Conservation (phyloP, 805 yeast species). For the Pichia cephalocereana region DNA sequence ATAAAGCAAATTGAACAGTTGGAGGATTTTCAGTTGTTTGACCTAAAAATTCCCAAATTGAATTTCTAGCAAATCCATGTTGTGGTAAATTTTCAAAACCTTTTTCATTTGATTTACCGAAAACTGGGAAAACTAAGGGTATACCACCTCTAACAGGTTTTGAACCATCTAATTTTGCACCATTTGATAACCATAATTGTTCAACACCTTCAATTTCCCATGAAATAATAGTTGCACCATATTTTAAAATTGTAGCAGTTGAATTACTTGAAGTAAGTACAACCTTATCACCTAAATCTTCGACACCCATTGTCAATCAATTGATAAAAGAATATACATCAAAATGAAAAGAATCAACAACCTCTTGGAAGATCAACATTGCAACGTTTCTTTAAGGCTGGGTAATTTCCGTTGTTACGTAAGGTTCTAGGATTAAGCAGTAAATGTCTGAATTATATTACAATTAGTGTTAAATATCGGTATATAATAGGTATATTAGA, state of each 20-base stretch:
- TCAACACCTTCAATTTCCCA: constrained; percentile 71
- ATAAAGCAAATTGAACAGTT: constrained; percentile 82
- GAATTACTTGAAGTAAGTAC: constrained; percentile 46
- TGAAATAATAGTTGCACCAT: constrained; percentile 82
- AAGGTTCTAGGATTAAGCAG: too few species aligned
- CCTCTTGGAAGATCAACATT: too few species aligned
- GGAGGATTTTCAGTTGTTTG: constrained; percentile 63
- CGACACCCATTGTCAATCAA: constrained; percentile 43
- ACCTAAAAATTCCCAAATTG: constrained; percentile 91
- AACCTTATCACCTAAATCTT: constrained; percentile 57
- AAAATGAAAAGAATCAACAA: too few species aligned
- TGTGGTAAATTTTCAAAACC: constrained; percentile 74
- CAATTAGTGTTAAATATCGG: too few species aligned
- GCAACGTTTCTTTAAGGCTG: too few species aligned
- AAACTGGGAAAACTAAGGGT: constrained; percentile 91
- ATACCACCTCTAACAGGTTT: constrained; percentile 97
- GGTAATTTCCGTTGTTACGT: too few species aligned
- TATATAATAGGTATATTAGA: too few species aligned
- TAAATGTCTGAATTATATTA: too few species aligned
- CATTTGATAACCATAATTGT: constrained; percentile 73
- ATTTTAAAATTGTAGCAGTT: constrained; percentile 60
- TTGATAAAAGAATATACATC: too few species aligned
- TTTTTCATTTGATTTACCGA: constrained; percentile 58
- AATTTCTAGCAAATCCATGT: constrained; percentile 92
- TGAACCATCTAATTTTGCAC: constrained; percentile 81